Base-by-base conservation (phyloP, 768 basidiomycete genomes). In the Tylopilus plumbeoviolaceoides region DNA sequence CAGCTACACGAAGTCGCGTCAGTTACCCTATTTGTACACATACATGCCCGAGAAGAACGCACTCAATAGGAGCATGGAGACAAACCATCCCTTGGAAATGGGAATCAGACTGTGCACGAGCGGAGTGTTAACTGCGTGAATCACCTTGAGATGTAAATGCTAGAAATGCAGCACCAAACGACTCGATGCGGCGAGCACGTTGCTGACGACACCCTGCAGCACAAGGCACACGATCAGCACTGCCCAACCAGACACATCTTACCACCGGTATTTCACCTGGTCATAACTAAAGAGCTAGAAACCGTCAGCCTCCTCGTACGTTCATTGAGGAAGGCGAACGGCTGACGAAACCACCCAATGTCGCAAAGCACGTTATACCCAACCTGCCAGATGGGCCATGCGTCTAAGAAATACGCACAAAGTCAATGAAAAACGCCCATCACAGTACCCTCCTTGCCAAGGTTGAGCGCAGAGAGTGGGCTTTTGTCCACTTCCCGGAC, bases 101-200 rank as follows among this genome's bases (percentile, higher is more conserved):
- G 18, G 33, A 20, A 38, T 64, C 45, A 58, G 51, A 11, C 7
- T 14, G 20, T 4, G 10, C 23, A 36, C 23, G n/a, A 45, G 7
- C 1, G 28, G 17, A 17, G 14, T 33, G 23, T 14, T 17, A 15
- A 21, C 10, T 18, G n/a, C 6, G 6, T 1, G 21, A 1, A 40
- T 47, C 38, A 66, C 67, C 55, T 69, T 66, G 44, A 70, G 61
- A 21, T 17, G 47, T 15, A 58, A 46, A 48, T 68, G 28, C 66
- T 63, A 48, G 70, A 69, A 14, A 70, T 64, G 7, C 59, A 18
- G 67, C 67, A n/a, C 68, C 67, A 23, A 69, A 69, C 30, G 67
- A 70, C 33, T 69, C 64, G 35, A 68, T 69, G n/a, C n/a, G 10
- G 61, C 64, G 11, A 69, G 69, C 18, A 70, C 68, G 27, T 63